Base-by-base conservation (phyloP, 768 basidiomycete genomes). In the Rhodotorula graminis region DNA sequence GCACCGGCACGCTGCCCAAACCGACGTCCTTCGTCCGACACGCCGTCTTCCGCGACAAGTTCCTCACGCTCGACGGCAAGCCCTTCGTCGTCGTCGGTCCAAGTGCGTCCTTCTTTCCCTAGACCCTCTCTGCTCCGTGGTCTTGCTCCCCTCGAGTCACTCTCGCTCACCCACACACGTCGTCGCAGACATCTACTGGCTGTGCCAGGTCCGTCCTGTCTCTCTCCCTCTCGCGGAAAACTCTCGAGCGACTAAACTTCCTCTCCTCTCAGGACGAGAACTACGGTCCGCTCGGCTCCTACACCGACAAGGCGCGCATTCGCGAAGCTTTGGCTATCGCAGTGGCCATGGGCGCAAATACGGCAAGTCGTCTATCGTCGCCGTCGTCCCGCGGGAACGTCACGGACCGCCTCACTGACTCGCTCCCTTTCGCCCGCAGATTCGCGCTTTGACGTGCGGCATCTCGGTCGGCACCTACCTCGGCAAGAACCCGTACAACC, bases 331-430 rank as follows among this genome's bases (percentile, higher is more conserved):
- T 78, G 42, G 76, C 77, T 0, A 76, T 71, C 16, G 76, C 77
- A 2, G 75, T 73, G 19, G 61, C 61, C 8, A 78, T 78, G 78
- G 78, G 78, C 14, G 78, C 77, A 3, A 77, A 75, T 21, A 75
- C 78, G 0, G 71, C 81, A 19, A 75, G 65, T 70, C 40, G 79
- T 72, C 64, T 74, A 76, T n/a, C n/a, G 8, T 58, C 80, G 9
- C 21, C n/a, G 9, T 33, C 8, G 7, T 46, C 25, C n/a, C 19
- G 11, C 37, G 31, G 2, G 7, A 16, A 5, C 9, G 5, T 15
- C 55, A 16, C 31, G 31, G 2, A 21, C 2, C 42, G 8, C 15
- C 46, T 46, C 10, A 3, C 16, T 18, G 18, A 9, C 56, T 9
- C 56, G 33, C 19, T 37, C 27, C 40, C 15, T n/a, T 10, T 8